Evolutionary conservation across 2,329 filamentous ascomycete species (phyloP).

Genomic region (Dryadomyces quercivorus): DNA sequence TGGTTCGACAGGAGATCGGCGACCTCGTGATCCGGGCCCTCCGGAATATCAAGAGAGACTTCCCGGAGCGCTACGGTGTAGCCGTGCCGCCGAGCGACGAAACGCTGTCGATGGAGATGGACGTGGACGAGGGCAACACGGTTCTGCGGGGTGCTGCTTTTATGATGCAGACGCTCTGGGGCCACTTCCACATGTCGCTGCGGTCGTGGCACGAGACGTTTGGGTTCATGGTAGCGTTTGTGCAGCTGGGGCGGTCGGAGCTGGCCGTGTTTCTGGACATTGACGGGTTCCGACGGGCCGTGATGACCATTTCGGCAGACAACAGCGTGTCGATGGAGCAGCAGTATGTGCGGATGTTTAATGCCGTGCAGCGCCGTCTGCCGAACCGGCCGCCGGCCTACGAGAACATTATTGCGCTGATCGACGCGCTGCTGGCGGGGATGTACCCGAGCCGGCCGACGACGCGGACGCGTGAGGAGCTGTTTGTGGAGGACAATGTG

Average conservation of each 20-base stretch:
- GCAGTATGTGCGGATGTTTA: conserved; percentile 44
- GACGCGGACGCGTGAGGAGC: conserved; percentile 17
- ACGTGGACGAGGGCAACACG: conserved; percentile 2
- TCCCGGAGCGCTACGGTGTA: conserved; percentile 34
- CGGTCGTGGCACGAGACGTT: conserved; percentile 71
- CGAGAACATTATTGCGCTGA: conserved; percentile 36
- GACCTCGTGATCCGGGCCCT: conserved; percentile 41
- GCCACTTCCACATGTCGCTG: conserved; percentile 45
- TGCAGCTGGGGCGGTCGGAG: conserved; percentile 47
- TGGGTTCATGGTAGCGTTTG: conserved; percentile 54
- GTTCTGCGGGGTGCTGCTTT: conserved; percentile 27
- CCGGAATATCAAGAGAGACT: conserved; percentile 33
- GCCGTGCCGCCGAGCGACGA: conserved; percentile 16
- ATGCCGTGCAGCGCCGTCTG: conserved; percentile 36
- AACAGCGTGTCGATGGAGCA: conserved; percentile 32
- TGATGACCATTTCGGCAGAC: conserved; percentile 53
- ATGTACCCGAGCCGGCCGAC: conserved; percentile 17
- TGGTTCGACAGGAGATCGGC: conserved; percentile 41
- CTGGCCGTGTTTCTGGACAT: conserved; percentile 45
- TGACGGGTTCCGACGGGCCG: conserved; percentile 44
- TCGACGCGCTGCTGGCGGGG: conserved; percentile 30
- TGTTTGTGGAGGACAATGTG: conserved; percentile 24
- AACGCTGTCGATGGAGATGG: conserved; percentile 14
- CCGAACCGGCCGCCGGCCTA: conserved; percentile 41
- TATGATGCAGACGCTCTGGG: conserved; percentile 46